Base-by-base conservation (phyloP, 1,284 basidiomycete genomes). In the Athelia psychrophila region DNA sequence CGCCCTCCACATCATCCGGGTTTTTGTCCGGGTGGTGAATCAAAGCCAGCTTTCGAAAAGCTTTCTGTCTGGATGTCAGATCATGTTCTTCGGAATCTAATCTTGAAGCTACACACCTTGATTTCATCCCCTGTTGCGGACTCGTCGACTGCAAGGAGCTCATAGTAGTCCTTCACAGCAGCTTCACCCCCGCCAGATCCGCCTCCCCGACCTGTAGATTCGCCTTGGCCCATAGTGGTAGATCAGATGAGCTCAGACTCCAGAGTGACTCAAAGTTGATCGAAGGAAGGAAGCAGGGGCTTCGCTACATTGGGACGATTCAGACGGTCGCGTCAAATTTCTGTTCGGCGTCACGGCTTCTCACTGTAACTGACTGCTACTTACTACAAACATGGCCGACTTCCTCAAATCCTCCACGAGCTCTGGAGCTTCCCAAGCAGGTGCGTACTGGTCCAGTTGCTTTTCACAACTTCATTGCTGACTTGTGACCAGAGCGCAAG, bases 1-100 rank as follows among this genome's bases (percentile, higher is more conserved):
- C 88, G 42, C 84, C 91, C 59, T 97, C 93, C 3, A 91, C 70
- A 61, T 95, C 81, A 53, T 85, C 78, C 25, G 83, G 79, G 61
- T 95, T 95, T 69, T 95, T 95, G 68, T 95, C 93, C 2, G 93
- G 92, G 67, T 95, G 93, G 66, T 95, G 91, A 16, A 91, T 72
- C 16, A 95, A 77, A 9, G 93, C 93, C 5, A 94, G 79, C 62
- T 78, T 84, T 48, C 93, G 78, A 68, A 94, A 95, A 13, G 93
- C 85, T 69, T 79, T 80, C 91, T 95, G 60, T 6, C 19, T n/a
- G 20, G 53, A 48, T n/a, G 45, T 55, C 18, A 36, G 52, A 42
- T 51, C 40, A 57, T 49, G 44, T 52, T n/a, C 38, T 47, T 36
- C 24, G 20, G 22, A 27, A 44, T 45, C 33, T 2, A 35, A 47